These are phyloP conservation scores for Perilla frutescens DNA, from an alignment of 257 asterid genomes.

Conservation along the genomic window DNA sequence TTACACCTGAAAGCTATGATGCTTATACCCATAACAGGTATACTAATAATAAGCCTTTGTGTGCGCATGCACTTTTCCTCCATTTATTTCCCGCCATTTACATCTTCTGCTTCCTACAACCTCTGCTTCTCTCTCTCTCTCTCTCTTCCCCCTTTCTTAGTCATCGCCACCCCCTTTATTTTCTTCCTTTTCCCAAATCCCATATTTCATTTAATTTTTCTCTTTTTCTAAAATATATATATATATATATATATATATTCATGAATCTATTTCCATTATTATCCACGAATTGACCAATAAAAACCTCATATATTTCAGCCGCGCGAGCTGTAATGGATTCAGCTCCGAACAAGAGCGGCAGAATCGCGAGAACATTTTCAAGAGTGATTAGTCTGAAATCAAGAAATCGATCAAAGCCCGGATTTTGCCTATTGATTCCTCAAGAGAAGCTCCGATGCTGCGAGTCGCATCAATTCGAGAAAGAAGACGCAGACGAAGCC, in stretches of 20 bases:
- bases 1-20: constrained; percentile 15
- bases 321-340: constrained; percentile 60
- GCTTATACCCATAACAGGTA: constrained; percentile 3
- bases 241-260: too few relatives aligned
- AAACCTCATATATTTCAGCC: neutral
- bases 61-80: constrained; percentile 37
- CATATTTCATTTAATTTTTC: neutral
- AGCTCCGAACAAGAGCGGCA: constrained; percentile 53
- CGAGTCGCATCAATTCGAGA: constrained; percentile 68
- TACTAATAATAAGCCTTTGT: neutral
- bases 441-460: constrained; percentile 87
- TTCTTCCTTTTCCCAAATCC: neutral
- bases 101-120: neutral
- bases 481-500: constrained; percentile 59
- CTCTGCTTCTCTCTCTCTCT: constrained; percentile 15
- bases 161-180: constrained; percentile 20
- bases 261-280: neutral
- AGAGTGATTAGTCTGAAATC: constrained; percentile 60
- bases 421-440: constrained; percentile 73
- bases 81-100: constrained; percentile 52
- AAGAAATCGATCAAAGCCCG: constrained; percentile 53
- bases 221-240: neutral
- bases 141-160: neutral
- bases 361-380: constrained; percentile 62
- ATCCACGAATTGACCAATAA: constrained; percentile 28